Base-by-base conservation (phyloP, 2,329 filamentous ascomycete species). In the Diaporthe destruens region DNA sequence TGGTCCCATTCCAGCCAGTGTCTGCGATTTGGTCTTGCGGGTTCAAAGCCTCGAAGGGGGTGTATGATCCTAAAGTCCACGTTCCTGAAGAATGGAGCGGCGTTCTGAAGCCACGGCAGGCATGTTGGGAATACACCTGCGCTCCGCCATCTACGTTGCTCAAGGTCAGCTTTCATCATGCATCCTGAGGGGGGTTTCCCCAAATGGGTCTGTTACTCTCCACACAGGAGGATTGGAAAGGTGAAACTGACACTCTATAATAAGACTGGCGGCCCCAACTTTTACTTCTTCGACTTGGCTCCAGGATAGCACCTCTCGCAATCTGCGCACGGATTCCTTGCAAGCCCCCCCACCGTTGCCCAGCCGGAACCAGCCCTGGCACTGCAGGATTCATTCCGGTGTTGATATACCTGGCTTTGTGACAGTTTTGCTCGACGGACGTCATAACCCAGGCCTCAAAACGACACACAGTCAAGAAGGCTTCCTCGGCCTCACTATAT, bases 251-350 rank as follows among this genome's bases (percentile, higher is more conserved):
- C 57, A 34, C n/a, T 29, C 57, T 47, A 1, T 9, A 14, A 5
- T n/a, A 1, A 16, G 2, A 12, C 3, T 11, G 2, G 2, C 11
- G 9, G 16, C 57, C 57, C 57, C 57, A 61, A 16, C 57, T 61
- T 1, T 16, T 6, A 14, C 14, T 4, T 42, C 6, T 16, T 5
- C 1, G 0, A 14, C 12, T 5, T 16, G 39, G 14, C 4, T 6
- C 14, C 39, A 42, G 16, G 39, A 18, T 1, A 5, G 11, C 9
- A 16, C 2, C 39, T 2, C 4, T 14, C 14, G 12, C 2, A 6
- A 16, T 12, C 3, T 3, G 39, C 39, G 3, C 12, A 42, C 39
- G 39, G 39, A 42, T 12, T 42, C 6, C 0, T 6, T 4, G 14
- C 12, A 42, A 6, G 3, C 12, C 18, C 14, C 39, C 39, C 39